Evolutionary conservation across 148 eudicot genomes (phyloP), one percentile per base, ranked within the genome.

Genomic region (Selenicereus undatus): DNA sequence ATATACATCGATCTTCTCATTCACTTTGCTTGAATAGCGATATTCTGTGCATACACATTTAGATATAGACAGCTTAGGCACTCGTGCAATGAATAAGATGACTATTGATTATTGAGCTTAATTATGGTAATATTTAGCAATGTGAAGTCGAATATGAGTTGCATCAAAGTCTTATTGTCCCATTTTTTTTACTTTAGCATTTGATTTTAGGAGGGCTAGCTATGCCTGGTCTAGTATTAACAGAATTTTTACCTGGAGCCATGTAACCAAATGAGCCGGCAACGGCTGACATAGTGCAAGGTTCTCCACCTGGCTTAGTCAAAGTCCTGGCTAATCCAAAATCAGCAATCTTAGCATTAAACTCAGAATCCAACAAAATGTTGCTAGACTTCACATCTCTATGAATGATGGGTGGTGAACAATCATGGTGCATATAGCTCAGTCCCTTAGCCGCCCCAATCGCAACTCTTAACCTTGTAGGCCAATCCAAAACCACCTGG

Each of bases 1-100:
- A 64, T 90, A 94, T 42, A 92, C 83, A 26, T 94, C 98, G 6
- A 89, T 86, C 87, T 92, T 94, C 81, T 89, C 97, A 30, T 89
- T 91, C 85, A 94, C 93, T 79, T 83, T 91, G 32, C 77, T 86
- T 22, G 92, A 85, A 73, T 82, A 83, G 20, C 87, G 86, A 79
- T 94, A 94, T 81, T 94, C 94, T 94, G 88, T 64, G 79, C 11
- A 39, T 20, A 22, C 42, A 50, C 79, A 26, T 51, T 24, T 8
- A 30, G 8, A n/a, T 18, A 3, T 48, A 60, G 17, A 22, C 42
- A 71, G 32, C 12, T 3, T 29, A 11, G 29, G 32, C 32, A 32
- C 32, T 32, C 32, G 32, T 32, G 32, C 32, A 32, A 32, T 32
- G 32, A 2, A 32, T 2, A 32, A 32, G 32, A 32, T 32, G 32